Evolutionary conservation across 1,284 basidiomycete species (phyloP).

Genomic region (Taiwanofungus camphoratus): DNA sequence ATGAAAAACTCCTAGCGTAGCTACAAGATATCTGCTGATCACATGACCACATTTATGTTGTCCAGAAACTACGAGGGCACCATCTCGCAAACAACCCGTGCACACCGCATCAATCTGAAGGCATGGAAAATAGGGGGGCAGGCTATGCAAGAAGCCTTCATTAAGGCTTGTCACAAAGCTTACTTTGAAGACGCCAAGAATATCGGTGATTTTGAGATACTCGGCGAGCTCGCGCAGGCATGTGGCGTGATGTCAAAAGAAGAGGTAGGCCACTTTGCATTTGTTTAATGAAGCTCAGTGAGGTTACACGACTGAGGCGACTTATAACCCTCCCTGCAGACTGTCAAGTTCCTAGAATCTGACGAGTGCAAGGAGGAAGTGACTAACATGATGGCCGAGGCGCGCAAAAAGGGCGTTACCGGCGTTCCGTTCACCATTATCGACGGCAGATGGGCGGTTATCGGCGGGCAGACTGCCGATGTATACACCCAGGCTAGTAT

Average conservation of each 20-base stretch:
- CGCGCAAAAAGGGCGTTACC: slow-evolving; percentile 64
- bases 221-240: slow-evolving; percentile 57
- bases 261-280: slow-evolving; percentile 38
- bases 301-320: too few species aligned
- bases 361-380: slow-evolving; percentile 67
- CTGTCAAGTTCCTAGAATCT: slow-evolving; percentile 54
- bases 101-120: slow-evolving; percentile 71
- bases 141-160: slow-evolving; percentile 50
- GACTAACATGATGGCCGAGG: slow-evolving; percentile 59
- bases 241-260: slow-evolving; percentile 55
- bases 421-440: slow-evolving; percentile 80
- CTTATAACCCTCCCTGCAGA: too few species aligned
- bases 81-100: slow-evolving; percentile 59
- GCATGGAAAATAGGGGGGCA: slow-evolving; percentile 66
- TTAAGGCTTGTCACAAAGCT: slow-evolving; percentile 59
- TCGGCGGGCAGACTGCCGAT: slow-evolving; percentile 67
- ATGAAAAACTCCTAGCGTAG: too few species aligned
- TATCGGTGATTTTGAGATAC: slow-evolving; percentile 50
- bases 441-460: slow-evolving; percentile 73
- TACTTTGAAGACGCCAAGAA: slow-evolving; percentile 64
- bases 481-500: slow-evolving; percentile 62
- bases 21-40: too few species aligned
- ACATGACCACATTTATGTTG: too few species aligned
- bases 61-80: slow-evolving; percentile 48
- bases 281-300: too few species aligned